A percentile compares a stretch with the other conserved stretches of the same genome.
These are phyloP conservation scores for Diphasiastrum complanatum DNA, from an alignment of 83 land plant species.

Conservation along the genomic window DNA sequence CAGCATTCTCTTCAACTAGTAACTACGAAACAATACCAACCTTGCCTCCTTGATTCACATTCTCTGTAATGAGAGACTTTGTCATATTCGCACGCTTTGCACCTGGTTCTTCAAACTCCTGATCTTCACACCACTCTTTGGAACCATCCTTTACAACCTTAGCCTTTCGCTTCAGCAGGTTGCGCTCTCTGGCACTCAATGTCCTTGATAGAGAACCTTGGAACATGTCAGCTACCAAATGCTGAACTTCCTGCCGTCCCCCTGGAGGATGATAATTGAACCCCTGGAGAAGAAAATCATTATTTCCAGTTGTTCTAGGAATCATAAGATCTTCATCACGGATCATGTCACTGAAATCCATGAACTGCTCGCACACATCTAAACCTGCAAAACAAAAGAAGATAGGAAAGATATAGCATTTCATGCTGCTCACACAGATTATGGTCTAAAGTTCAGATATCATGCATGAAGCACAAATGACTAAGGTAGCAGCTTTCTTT, in stretches of 20 bases:
- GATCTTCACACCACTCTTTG: slow-evolving; percentile 76
- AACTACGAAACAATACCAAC: slow-evolving; percentile 4
- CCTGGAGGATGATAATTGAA: slow-evolving; percentile 7
- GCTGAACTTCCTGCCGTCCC: slow-evolving; percentile 53
- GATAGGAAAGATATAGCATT: not conserved
- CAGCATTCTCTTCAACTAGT: too few relatives aligned
- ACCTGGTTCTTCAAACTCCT: slow-evolving; percentile 43
- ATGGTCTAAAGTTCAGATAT: too few relatives aligned
- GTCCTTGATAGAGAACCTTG: slow-evolving; percentile 48
- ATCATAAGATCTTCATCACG: slow-evolving; percentile 85
- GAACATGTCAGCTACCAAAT: slow-evolving; percentile 70
- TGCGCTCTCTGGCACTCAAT: slow-evolving; percentile 84
- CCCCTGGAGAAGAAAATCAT: slow-evolving; percentile 24
- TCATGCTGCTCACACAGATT: not conserved
- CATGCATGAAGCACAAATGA: too few relatives aligned
- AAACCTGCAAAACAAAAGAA: slow-evolving; percentile 45
- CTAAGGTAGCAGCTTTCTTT: too few relatives aligned
- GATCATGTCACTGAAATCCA: slow-evolving; percentile 93
- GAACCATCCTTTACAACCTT: slow-evolving; percentile 72
- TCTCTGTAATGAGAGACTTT: slow-evolving; percentile 37
- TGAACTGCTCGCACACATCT: slow-evolving; percentile 90
- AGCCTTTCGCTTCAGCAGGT: slow-evolving; percentile 87
- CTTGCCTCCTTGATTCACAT: slow-evolving; percentile 34
- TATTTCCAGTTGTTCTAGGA: slow-evolving; percentile 53
- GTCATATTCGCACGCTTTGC: slow-evolving; percentile 32